Conservation (phyloP, 1,284 basidiomycete genomes). For the Blastosporella zonata region DNA sequence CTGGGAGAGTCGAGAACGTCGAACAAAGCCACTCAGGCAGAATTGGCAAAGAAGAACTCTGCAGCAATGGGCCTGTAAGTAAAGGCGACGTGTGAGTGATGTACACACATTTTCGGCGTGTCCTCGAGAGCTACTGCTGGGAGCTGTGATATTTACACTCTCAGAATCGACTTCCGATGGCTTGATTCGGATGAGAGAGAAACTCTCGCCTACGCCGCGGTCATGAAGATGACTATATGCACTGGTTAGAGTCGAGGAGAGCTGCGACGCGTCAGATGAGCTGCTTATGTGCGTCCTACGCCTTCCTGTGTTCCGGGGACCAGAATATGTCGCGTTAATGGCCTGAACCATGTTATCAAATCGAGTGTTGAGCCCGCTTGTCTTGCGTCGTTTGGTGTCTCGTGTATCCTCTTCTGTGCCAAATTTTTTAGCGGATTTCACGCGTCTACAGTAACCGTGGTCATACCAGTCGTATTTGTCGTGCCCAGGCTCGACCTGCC, state of each 20-base stretch:
- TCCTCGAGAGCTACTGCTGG: neutral
- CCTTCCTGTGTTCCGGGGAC: conserved; percentile 25
- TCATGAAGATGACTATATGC: conserved; percentile 33
- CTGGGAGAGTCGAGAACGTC: conserved; percentile 34
- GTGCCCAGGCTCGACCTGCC: conserved; percentile 8
- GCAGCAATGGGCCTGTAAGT: neutral
- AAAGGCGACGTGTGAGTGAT: neutral
- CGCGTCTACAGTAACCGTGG: neutral
- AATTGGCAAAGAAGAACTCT: neutral
- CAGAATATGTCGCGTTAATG: conserved; percentile 41
- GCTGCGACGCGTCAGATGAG: conserved; percentile 43
- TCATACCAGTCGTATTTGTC: conserved; percentile 7
- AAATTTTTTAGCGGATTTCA: neutral
- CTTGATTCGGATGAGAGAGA: conserved; percentile 40
- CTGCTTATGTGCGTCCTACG: conserved; percentile 35
- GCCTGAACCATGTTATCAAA: conserved; percentile 65
- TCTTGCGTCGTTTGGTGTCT: conserved; percentile 43
- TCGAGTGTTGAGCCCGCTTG: conserved; percentile 51
- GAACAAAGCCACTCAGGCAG: conserved; percentile 30
- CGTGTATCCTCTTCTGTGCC: conserved; percentile 7
- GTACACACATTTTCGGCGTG: neutral
- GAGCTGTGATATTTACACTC: neutral
- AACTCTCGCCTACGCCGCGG: conserved; percentile 30
- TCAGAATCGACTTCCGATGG: neutral
- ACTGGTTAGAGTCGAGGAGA: conserved; percentile 38